A percentile compares a stretch with the other conserved stretches of the same genome.
These are phyloP conservation scores for Fusarium hainanense DNA, from an alignment of 2,329 filamentous ascomycete genomes.

Conservation along the genomic window DNA sequence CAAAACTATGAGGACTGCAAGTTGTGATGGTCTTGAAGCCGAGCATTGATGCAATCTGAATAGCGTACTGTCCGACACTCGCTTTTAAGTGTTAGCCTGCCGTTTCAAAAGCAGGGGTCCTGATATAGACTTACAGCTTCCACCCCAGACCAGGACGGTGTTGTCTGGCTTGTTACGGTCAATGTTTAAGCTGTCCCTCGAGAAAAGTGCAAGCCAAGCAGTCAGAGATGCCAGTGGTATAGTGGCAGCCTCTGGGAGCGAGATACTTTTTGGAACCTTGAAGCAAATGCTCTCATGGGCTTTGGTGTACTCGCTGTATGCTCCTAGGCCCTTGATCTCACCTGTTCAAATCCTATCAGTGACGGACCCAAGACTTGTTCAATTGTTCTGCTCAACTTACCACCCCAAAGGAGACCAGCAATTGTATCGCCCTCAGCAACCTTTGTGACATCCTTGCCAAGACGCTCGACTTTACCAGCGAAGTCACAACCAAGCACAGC, in stretches of 20 bases:
- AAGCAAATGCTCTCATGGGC: constrained; percentile 57
- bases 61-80: constrained; percentile 53
- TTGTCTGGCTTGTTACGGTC: constrained; percentile 22
- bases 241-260: constrained; percentile 50
- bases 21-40: constrained; percentile 52
- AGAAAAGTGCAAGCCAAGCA: constrained; percentile 55
- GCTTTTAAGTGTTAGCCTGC: constrained; percentile 38
- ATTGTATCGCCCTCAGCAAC: constrained; percentile 38
- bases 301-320: constrained; percentile 54
- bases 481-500: constrained; percentile 54
- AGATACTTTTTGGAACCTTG: constrained; percentile 49
- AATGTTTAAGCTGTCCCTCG: constrained; percentile 52
- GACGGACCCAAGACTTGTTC: neutral
- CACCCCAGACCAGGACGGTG: constrained; percentile 56
- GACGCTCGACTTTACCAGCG: constrained; percentile 49
- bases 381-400: constrained; percentile 25
- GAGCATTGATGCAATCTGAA: constrained; percentile 50
- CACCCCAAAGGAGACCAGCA: constrained; percentile 47
- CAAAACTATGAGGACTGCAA: constrained; percentile 49
- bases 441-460: constrained; percentile 44
- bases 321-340: constrained; percentile 49
- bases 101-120: neutral
- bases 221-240: constrained; percentile 55
- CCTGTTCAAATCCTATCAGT: constrained; percentile 22
- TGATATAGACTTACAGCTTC: constrained; percentile 53